Conservation (phyloP, 345 rosid genomes). For the Populus tremula region DNA sequence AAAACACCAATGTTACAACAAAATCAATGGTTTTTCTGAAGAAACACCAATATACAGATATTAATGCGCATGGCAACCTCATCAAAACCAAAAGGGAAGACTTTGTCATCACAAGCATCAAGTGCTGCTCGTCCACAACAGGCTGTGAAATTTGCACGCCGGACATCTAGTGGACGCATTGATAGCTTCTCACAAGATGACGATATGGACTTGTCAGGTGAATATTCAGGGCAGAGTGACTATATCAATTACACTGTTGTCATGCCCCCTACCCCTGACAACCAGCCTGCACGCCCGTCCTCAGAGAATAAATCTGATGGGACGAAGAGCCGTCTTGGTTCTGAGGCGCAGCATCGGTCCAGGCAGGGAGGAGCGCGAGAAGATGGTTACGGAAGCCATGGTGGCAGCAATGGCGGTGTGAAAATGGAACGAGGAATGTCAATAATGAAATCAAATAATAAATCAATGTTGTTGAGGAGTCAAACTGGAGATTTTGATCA, state of each 20-base stretch:
- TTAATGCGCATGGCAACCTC: slow-evolving; percentile 34
- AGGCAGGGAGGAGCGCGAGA: slow-evolving; percentile 12
- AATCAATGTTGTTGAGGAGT: slow-evolving; percentile 80
- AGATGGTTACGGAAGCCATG: slow-evolving; percentile 12
- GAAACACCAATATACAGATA: neutral
- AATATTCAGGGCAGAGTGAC: slow-evolving; percentile 63
- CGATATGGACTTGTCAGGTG: slow-evolving; percentile 66
- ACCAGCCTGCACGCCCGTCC: slow-evolving; percentile 55
- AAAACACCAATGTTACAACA: neutral
- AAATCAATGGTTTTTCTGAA: slow-evolving; percentile 2
- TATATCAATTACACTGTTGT: slow-evolving; percentile 84
- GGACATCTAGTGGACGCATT: slow-evolving; percentile 68
- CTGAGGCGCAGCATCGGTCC: slow-evolving; percentile 15
- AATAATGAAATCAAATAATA: slow-evolving; percentile 61
- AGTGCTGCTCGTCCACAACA: slow-evolving; percentile 52
- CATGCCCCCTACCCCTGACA: slow-evolving; percentile 95
- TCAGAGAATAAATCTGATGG: slow-evolving; percentile 37
- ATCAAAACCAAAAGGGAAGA: slow-evolving; percentile 32
- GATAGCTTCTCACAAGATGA: slow-evolving; percentile 72
- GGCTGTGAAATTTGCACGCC: slow-evolving; percentile 55
- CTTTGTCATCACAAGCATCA: slow-evolving; percentile 43
- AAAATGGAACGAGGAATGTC: slow-evolving; percentile 73
- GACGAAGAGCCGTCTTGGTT: slow-evolving; percentile 27
- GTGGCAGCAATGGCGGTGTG: slow-evolving; percentile 8
- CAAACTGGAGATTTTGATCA: slow-evolving; percentile 93